phyloP scores from a whole-genome alignment of 2,329 filamentous ascomycete species.

The Neonectria punicea region DNA sequence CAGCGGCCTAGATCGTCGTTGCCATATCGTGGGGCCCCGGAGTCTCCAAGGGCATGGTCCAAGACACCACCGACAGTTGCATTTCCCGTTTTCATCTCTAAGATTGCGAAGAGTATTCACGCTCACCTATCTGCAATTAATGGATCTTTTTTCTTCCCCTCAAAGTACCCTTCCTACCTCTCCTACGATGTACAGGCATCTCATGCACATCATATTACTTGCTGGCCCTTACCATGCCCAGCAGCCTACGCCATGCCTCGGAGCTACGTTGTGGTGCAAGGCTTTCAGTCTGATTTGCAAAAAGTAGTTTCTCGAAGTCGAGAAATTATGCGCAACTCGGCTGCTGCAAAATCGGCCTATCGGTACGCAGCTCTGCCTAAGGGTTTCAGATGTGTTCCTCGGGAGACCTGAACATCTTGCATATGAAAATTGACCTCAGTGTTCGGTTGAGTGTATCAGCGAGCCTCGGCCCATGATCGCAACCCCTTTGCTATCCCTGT shows the following conservation, averaged over 20 bases:
- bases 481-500: no score
- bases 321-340: not conserved
- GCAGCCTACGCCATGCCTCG: not conserved
- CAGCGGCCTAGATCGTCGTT: not conserved
- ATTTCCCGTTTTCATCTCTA: conserved; percentile 13
- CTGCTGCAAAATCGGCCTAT: not conserved
- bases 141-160: no score
- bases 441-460: not conserved
- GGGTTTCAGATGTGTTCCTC: not conserved
- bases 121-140: not conserved
- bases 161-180: not conserved
- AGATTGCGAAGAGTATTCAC: not conserved
- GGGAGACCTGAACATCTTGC: not conserved
- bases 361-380: not conserved
- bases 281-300: not conserved
- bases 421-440: not conserved
- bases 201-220: not conserved
- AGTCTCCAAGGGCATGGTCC: conserved; percentile 18
- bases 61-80: conserved; percentile 37
- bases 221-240: not conserved
- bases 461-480: no score
- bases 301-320: not conserved
- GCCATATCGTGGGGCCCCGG: conserved; percentile 45
- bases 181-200: not conserved
- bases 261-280: not conserved